phyloP scores from a whole-genome alignment of 805 yeast species.

The Maudiozyma turicensis region DNA sequence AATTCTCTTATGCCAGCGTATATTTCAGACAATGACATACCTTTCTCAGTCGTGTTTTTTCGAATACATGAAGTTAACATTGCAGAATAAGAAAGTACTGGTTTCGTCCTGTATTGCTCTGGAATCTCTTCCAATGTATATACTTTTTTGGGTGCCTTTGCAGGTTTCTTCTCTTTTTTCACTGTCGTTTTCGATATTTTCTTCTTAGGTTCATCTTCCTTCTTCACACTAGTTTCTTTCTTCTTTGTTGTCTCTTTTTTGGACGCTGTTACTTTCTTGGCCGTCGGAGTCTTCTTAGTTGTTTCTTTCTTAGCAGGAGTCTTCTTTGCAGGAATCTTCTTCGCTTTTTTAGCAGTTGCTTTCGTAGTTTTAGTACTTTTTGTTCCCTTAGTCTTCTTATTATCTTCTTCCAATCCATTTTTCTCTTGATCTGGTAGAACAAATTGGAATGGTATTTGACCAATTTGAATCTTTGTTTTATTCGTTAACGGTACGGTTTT shows the following conservation, averaged over 20 bases:
- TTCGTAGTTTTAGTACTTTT: not conserved
- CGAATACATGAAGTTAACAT: conserved; percentile 73
- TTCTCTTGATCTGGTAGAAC: conserved; percentile 64
- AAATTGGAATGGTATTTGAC: conserved; percentile 82
- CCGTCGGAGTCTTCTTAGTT: conserved; percentile 4
- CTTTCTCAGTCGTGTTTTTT: conserved; percentile 54
- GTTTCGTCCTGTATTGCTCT: conserved; percentile 74
- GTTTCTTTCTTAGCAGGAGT: conserved; percentile 1
- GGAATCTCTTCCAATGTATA: conserved; percentile 83
- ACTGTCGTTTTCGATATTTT: conserved; percentile 30
- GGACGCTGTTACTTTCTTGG: conserved; percentile 2
- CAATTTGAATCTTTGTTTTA: conserved; percentile 81
- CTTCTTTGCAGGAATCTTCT: conserved; percentile 4
- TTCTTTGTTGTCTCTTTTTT: conserved; percentile 5
- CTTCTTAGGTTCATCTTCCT: conserved; percentile 28
- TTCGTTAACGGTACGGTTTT: conserved; percentile 80
- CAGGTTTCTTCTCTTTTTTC: conserved; percentile 43
- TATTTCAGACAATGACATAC: conserved; percentile 76
- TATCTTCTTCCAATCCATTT: conserved; percentile 25
- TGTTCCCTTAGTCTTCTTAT: conserved; percentile 2
- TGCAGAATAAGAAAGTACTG: conserved; percentile 69
- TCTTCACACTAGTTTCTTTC: conserved; percentile 3
- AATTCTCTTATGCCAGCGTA: conserved; percentile 77
- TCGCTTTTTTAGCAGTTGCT: conserved; percentile 7
- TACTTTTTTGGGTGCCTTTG: conserved; percentile 48